These are phyloP conservation scores for Penicillium verhagenii DNA, from an alignment of 495 filamentous ascomycete species.

Conservation along the genomic window DNA sequence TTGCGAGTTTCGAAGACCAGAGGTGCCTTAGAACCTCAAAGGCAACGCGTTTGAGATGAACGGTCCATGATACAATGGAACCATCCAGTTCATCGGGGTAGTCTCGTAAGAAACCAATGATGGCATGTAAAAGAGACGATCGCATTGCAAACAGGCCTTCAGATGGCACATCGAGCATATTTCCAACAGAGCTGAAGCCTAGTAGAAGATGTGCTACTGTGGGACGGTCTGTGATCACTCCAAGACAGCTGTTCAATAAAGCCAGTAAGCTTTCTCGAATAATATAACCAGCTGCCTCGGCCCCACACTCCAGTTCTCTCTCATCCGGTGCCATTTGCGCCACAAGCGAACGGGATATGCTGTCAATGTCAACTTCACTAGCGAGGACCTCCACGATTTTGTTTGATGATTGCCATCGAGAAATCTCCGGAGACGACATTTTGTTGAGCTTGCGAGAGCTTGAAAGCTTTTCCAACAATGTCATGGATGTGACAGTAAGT, in stretches of 20 bases:
- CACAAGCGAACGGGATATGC: constrained; percentile 64
- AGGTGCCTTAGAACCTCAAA: constrained; percentile 75
- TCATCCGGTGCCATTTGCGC: constrained; percentile 59
- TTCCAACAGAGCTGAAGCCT: constrained; percentile 74
- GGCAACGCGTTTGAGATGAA: constrained; percentile 69
- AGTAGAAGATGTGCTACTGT: constrained; percentile 88
- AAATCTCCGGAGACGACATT: constrained; percentile 43
- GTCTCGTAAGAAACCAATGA: constrained; percentile 64
- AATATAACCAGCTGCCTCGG: constrained; percentile 62
- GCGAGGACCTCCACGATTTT: constrained; percentile 79
- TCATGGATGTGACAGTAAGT: constrained; percentile 72
- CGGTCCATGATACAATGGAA: constrained; percentile 65
- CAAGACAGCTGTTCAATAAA: constrained; percentile 76
- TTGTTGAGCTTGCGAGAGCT: constrained; percentile 72
- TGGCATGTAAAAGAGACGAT: constrained; percentile 77
- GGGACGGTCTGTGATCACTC: constrained; percentile 64
- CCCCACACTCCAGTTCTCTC: constrained; percentile 62
- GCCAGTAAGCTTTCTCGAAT: constrained; percentile 78
- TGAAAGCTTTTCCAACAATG: constrained; percentile 79
- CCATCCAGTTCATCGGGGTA: constrained; percentile 61
- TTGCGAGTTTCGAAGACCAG: constrained; percentile 83
- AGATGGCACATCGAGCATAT: constrained; percentile 60
- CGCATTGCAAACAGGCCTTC: constrained; percentile 63
- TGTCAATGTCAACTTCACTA: constrained; percentile 64
- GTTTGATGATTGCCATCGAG: constrained; percentile 60